Percentiles rank a stretch among this genome's conserved stretches.
Evolutionary conservation across 2,329 filamentous ascomycete species (phyloP).

Genomic region (Calonectria hongkongensis): DNA sequence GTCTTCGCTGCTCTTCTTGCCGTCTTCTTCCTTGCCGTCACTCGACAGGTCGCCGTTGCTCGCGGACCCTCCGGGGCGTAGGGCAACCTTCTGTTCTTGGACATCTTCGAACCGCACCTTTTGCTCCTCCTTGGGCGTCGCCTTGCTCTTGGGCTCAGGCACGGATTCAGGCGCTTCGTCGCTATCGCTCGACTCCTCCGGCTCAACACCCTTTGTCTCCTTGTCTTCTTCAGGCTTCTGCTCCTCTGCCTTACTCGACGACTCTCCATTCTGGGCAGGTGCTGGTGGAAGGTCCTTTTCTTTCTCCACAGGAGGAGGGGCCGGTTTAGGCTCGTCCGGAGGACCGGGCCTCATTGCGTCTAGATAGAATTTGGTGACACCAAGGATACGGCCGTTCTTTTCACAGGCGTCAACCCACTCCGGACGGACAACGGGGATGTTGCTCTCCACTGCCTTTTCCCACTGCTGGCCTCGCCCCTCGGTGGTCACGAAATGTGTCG

Average conservation of each 20-base stretch:
- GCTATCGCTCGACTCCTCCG: slow-evolving; percentile 51
- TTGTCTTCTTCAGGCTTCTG: slow-evolving; percentile 54
- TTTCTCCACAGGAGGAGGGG: slow-evolving; percentile 59
- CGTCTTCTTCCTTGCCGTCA: slow-evolving; percentile 55
- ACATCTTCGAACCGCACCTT: slow-evolving; percentile 74
- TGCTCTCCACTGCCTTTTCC: slow-evolving; percentile 98
- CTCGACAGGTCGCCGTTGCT: slow-evolving; percentile 57
- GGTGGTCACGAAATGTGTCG: slow-evolving; percentile 97
- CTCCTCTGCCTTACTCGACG: slow-evolving; percentile 53
- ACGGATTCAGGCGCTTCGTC: slow-evolving; percentile 59
- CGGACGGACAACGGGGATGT: slow-evolving; percentile 96
- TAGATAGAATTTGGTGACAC: slow-evolving; percentile 96
- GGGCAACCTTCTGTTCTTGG: slow-evolving; percentile 71
- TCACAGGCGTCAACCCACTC: slow-evolving; percentile 99
- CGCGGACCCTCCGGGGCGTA: slow-evolving; percentile 62
- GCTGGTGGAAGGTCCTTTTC: slow-evolving; percentile 57
- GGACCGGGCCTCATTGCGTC: slow-evolving; percentile 79
- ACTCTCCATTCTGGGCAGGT: slow-evolving; percentile 48
- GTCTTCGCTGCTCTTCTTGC: slow-evolving; percentile 58
- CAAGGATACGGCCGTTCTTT: slow-evolving; percentile 91
- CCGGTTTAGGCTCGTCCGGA: slow-evolving; percentile 58
- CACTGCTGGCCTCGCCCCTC: slow-evolving; percentile 92
- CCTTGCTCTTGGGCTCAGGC: slow-evolving; percentile 61
- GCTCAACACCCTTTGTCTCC: slow-evolving; percentile 45
- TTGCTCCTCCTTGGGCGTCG: slow-evolving; percentile 68